Percentiles rank a stretch among this genome's conserved stretches.
These are phyloP conservation scores for Bonia amplexicaulis DNA, from an alignment of 176 grass and related monocot genomes.

Conservation along the genomic window DNA sequence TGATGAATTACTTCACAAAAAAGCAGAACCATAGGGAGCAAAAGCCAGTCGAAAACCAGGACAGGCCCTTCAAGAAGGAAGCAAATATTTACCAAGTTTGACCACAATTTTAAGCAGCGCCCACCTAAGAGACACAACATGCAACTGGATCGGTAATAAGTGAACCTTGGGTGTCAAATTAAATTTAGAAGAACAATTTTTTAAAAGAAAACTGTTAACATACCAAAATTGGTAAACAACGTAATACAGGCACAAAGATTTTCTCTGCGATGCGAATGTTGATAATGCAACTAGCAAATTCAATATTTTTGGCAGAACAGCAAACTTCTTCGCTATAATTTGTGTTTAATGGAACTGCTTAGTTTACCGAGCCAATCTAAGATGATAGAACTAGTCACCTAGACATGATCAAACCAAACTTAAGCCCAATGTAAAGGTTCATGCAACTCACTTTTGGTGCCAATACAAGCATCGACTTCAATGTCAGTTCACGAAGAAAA, in stretches of 20 bases:
- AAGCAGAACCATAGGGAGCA: not conserved
- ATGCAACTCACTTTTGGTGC: slow-evolving; percentile 80
- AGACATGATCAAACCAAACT: not conserved
- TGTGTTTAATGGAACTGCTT: not conserved
- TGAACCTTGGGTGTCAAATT: not conserved
- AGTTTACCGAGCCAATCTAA: not conserved
- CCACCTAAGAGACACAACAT: not conserved
- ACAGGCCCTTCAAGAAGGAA: not conserved
- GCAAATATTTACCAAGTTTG: not conserved
- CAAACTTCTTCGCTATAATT: not conserved
- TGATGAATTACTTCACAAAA: not conserved
- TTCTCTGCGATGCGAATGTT: not conserved
- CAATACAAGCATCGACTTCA: slow-evolving; percentile 96
- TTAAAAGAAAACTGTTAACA: not conserved
- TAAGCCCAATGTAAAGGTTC: not conserved
- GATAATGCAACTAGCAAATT: not conserved
- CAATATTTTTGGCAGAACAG: not conserved
- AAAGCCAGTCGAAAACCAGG: not conserved
- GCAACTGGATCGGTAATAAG: not conserved
- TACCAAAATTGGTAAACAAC: not conserved
- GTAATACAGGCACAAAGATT: not conserved
- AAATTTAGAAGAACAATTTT: not conserved
- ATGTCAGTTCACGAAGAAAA: slow-evolving; percentile 84
- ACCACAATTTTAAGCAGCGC: not conserved
- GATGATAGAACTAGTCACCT: not conserved